Evolutionary conservation across 208 protist genomes (phyloP).

Genomic region (Crithidia fasciculata): DNA sequence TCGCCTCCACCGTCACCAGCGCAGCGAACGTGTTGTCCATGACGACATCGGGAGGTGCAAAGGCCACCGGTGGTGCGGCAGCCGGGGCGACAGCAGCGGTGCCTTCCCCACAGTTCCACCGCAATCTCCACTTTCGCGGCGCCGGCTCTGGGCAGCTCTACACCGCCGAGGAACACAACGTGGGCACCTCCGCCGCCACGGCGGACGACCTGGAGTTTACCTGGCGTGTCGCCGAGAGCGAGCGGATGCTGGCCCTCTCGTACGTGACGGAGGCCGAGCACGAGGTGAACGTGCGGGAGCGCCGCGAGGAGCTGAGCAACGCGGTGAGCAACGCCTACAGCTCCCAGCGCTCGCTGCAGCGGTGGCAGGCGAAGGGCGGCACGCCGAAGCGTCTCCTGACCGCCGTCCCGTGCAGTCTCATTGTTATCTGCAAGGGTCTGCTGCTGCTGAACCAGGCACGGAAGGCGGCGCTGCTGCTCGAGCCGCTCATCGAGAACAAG

Average conservation of each 20-base stretch:
- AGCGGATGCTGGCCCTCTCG: slow-evolving; percentile 85
- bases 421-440: slow-evolving; percentile 74
- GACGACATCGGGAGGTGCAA: neutral
- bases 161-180: slow-evolving; percentile 59
- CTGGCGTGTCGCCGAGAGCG: slow-evolving; percentile 77
- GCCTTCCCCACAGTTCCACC: slow-evolving; percentile 28
- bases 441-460: slow-evolving; percentile 78
- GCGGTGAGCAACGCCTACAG: slow-evolving; percentile 87
- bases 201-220: slow-evolving; percentile 60
- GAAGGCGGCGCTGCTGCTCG: slow-evolving; percentile 83
- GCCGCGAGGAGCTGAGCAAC: slow-evolving; percentile 78
- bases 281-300: slow-evolving; percentile 84
- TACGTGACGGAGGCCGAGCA: slow-evolving; percentile 84
- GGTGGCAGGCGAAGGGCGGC: slow-evolving; percentile 67
- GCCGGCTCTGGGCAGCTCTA: slow-evolving; percentile 59
- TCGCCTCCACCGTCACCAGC: slow-evolving; percentile 17
- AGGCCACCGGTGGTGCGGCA: neutral
- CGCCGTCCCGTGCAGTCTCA: slow-evolving; percentile 72
- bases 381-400: slow-evolving; percentile 76
- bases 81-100: neutral
- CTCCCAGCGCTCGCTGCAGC: slow-evolving; percentile 81
- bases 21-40: slow-evolving; percentile 10
- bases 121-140: slow-evolving; percentile 54
- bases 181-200: slow-evolving; percentile 17
- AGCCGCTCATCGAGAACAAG: slow-evolving; percentile 89